Evolutionary conservation across 2,329 filamentous ascomycete species (phyloP).

Genomic region (Pseudohalonectria lignicola): DNA sequence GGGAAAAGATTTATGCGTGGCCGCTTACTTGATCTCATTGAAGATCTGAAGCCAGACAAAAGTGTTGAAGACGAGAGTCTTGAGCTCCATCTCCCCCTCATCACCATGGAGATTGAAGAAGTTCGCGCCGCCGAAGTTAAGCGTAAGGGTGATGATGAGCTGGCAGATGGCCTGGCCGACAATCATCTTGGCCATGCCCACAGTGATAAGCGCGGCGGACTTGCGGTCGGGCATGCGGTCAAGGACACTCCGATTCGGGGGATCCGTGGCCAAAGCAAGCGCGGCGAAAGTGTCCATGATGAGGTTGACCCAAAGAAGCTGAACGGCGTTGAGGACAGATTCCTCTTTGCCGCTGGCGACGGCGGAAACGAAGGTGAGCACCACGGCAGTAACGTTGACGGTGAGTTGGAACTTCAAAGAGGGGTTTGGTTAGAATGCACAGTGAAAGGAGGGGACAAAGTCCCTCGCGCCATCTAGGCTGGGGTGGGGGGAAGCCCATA

Average conservation of each 20-base stretch:
- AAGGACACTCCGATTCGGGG: conserved; percentile 71
- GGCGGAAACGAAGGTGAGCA: conserved; percentile 79
- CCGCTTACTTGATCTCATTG: conserved; percentile 47
- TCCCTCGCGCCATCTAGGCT: no score
- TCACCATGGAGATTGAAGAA: background rate
- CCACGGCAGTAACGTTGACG: conserved; percentile 85
- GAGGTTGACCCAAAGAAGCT: conserved; percentile 90
- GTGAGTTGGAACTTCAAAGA: conserved; percentile 56
- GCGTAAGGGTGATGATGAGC: conserved; percentile 64
- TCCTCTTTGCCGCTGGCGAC: conserved; percentile 57
- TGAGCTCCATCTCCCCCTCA: conserved; percentile 6
- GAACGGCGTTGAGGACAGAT: conserved; percentile 78
- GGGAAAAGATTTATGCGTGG: no score
- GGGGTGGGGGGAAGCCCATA: background rate
- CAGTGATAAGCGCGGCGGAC: conserved; percentile 57
- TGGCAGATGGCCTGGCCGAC: conserved; percentile 87
- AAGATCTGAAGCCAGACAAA: conserved; percentile 68
- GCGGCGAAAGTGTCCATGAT: conserved; percentile 97
- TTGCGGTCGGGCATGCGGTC: conserved; percentile 59
- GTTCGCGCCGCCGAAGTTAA: conserved; percentile 60
- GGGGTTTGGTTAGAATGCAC: no score
- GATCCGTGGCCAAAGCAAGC: conserved; percentile 78
- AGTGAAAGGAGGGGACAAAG: no score
- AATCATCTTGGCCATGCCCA: conserved; percentile 99
- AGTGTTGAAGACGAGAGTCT: conserved; percentile 57